Conservation (phyloP, 495 filamentous ascomycete genomes). For the Neurospora sp. region DNA sequence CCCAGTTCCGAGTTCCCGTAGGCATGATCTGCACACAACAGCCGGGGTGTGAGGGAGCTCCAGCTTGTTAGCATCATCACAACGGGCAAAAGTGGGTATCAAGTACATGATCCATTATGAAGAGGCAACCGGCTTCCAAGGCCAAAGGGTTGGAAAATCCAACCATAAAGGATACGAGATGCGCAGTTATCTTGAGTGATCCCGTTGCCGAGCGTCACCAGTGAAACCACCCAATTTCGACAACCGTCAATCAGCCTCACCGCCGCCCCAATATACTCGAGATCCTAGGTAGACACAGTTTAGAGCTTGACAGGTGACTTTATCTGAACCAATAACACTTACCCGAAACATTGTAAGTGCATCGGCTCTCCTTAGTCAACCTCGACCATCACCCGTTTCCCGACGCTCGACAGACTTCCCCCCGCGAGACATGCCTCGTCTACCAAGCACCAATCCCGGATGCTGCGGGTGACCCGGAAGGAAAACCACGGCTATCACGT, state of each 20-base stretch:
- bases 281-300: not conserved
- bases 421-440: not conserved
- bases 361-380: not conserved
- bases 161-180: not conserved
- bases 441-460: not conserved
- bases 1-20: not conserved
- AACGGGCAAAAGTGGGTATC: not conserved
- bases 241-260: not conserved
- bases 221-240: not conserved
- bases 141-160: not conserved
- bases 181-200: not conserved
- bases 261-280: not conserved
- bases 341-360: not conserved
- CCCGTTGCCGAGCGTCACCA: not conserved
- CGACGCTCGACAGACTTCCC: not conserved
- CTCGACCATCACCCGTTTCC: not conserved
- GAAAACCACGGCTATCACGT: not conserved
- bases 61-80: not conserved
- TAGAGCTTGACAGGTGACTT: not conserved
- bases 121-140: not conserved
- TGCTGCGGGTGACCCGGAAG: not conserved
- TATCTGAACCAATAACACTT: not conserved
- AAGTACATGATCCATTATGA: not conserved
- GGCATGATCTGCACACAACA: not conserved
- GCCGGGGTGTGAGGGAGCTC: not conserved